A percentile compares a stretch with the other conserved stretches of the same genome.
Conservation (phyloP, 2,329 filamentous ascomycete species). For the Monilinia laxa region DNA sequence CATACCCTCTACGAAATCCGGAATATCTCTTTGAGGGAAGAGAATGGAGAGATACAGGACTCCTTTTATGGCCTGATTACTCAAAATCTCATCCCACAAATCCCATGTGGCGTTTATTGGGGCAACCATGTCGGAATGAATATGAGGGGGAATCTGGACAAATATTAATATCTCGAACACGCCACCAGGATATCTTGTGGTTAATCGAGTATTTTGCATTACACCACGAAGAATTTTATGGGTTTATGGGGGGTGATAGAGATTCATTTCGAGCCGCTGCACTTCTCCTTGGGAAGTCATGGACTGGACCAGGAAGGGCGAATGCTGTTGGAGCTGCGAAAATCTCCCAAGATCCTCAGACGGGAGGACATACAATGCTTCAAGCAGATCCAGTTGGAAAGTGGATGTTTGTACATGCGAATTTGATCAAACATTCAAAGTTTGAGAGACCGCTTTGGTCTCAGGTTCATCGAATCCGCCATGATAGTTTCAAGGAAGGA, state of each 20-base stretch:
- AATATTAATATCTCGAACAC: slow-evolving; percentile 27
- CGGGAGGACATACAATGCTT: slow-evolving; percentile 32
- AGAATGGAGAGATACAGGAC: slow-evolving; percentile 28
- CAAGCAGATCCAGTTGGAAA: slow-evolving; percentile 29
- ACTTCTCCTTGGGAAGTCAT: slow-evolving; percentile 25
- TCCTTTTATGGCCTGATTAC: slow-evolving; percentile 31
- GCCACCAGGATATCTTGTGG: slow-evolving; percentile 30
- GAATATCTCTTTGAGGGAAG: slow-evolving; percentile 28
- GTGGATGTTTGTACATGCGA: slow-evolving; percentile 33
- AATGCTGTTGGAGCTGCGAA: slow-evolving; percentile 24
- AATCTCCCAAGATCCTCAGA: neutral
- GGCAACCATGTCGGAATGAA: slow-evolving; percentile 27
- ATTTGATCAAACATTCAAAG: slow-evolving; percentile 29
- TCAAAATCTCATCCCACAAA: slow-evolving; percentile 31
- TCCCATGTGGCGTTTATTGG: slow-evolving; percentile 29
- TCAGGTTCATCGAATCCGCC: slow-evolving; percentile 25
- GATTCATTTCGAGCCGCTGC: slow-evolving; percentile 30
- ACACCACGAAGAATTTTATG: slow-evolving; percentile 28
- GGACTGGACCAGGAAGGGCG: slow-evolving; percentile 27
- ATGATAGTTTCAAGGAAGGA: slow-evolving; percentile 26
- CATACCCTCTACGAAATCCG: slow-evolving; percentile 27
- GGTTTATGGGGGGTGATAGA: slow-evolving; percentile 31
- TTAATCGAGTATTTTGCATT: slow-evolving; percentile 31
- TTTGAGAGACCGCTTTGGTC: slow-evolving; percentile 27
- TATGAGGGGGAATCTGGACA: slow-evolving; percentile 32